Percentiles rank a stretch among this genome's conserved stretches.
These are phyloP conservation scores for Arthrobotrys megalospora DNA, from an alignment of 2,329 filamentous ascomycete species.

Conservation along the genomic window DNA sequence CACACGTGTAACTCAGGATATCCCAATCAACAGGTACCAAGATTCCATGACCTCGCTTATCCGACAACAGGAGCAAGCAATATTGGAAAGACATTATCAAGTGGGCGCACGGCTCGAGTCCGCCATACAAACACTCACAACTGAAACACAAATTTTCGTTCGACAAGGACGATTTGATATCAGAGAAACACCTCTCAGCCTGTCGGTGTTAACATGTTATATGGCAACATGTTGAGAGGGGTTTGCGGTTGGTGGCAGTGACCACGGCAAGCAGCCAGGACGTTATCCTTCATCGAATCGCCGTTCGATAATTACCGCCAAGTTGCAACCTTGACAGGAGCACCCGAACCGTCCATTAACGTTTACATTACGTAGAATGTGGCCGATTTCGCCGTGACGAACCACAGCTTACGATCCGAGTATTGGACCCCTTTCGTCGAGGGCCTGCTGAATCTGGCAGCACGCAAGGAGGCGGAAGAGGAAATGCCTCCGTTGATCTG, in stretches of 20 bases:
- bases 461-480: conserved; percentile 45
- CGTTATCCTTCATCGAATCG: conserved; percentile 55
- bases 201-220: conserved; percentile 21
- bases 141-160: conserved; percentile 56
- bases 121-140: conserved; percentile 47
- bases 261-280: conserved; percentile 21
- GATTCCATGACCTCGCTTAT: conserved; percentile 46
- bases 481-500: conserved; percentile 47
- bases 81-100: conserved; percentile 32
- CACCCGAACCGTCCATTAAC: conserved; percentile 31
- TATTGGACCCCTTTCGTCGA: conserved; percentile 45
- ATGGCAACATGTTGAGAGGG: conserved; percentile 20
- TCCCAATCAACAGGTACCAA: conserved; percentile 49
- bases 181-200: conserved; percentile 33
- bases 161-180: conserved; percentile 28
- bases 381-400: conserved; percentile 35
- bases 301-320: conserved; percentile 53
- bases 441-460: conserved; percentile 52
- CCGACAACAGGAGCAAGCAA: conserved; percentile 31
- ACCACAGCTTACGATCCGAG: conserved; percentile 35
- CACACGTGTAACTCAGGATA: conserved; percentile 57
- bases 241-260: conserved; percentile 35
- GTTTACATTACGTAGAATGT: conserved; percentile 37
- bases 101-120: conserved; percentile 39
- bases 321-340: conserved; percentile 35